A percentile compares a stretch with the other conserved stretches of the same genome.
phyloP scores from a whole-genome alignment of 2,329 filamentous ascomycete species.

The Aspergillus udagawae region DNA sequence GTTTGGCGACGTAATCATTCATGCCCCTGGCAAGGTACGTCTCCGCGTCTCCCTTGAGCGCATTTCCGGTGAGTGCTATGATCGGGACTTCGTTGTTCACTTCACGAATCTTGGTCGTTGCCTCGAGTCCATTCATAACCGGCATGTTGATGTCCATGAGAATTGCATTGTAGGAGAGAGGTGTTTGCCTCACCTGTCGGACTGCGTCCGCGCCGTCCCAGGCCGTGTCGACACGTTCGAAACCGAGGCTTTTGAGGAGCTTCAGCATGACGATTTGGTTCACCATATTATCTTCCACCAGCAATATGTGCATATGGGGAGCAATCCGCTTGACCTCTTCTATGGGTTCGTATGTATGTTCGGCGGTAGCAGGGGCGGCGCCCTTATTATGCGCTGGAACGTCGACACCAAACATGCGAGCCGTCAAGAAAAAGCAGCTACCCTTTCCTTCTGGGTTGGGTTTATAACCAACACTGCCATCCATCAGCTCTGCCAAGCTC shows the following conservation, averaged over 20 bases:
- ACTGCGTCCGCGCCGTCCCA: constrained; percentile 45
- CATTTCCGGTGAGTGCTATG: constrained; percentile 55
- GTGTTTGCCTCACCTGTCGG: constrained; percentile 38
- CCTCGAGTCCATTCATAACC: constrained; percentile 43
- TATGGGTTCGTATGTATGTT: constrained; percentile 15
- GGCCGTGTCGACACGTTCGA: constrained; percentile 40
- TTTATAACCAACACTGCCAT: constrained; percentile 47
- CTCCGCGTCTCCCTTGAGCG: constrained; percentile 53
- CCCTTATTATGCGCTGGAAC: constrained; percentile 25
- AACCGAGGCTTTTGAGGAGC: constrained; percentile 37
- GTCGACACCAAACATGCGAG: constrained; percentile 38
- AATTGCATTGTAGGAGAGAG: constrained; percentile 41
- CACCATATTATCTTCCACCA: constrained; percentile 43
- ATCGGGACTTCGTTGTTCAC: constrained; percentile 44
- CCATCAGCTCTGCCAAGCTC: constrained; percentile 54
- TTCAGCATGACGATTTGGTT: constrained; percentile 42
- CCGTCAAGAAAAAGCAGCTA: constrained; percentile 53
- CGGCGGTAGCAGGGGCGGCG: constrained; percentile 14
- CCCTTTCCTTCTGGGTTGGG: constrained; percentile 45
- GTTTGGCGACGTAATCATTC: constrained; percentile 55
- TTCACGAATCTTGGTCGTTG: constrained; percentile 41
- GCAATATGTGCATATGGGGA: constrained; percentile 36
- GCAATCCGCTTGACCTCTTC: constrained; percentile 36
- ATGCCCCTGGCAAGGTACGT: constrained; percentile 52
- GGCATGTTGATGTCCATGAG: constrained; percentile 50